Percentiles rank a stretch among this genome's conserved stretches.
phyloP scores from a whole-genome alignment of 805 yeast species.

The Lipomyces lipofer region DNA sequence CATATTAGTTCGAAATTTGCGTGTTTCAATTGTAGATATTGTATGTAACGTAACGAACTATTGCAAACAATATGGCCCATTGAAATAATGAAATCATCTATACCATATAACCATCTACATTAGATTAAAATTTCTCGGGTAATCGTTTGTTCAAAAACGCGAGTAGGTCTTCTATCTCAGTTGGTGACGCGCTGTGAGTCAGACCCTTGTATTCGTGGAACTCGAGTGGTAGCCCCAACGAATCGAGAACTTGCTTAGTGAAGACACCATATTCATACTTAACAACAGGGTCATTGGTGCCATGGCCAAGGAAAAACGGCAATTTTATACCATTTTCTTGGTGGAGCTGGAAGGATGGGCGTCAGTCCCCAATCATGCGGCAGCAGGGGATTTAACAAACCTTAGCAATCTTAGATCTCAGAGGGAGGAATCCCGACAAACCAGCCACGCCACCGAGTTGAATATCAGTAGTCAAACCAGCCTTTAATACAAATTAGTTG shows the following conservation, averaged over 20 bases:
- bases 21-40: too few relatives aligned
- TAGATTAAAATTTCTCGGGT: constrained; percentile 3
- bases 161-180: constrained; percentile 61
- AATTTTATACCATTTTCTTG: constrained; percentile 55
- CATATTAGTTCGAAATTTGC: too few relatives aligned
- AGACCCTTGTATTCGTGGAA: constrained; percentile 60
- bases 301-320: constrained; percentile 88
- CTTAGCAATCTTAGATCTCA: constrained; percentile 29
- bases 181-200: constrained; percentile 65
- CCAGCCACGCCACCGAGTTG: constrained; percentile 78
- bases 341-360: constrained; percentile 22
- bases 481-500: too few relatives aligned
- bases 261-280: constrained; percentile 44
- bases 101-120: background rate
- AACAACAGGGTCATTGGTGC: constrained; percentile 72
- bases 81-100: too few relatives aligned
- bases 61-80: too few relatives aligned
- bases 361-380: too few relatives aligned
- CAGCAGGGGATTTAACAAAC: constrained; percentile 28
- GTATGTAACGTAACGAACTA: too few relatives aligned
- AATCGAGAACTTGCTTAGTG: constrained; percentile 49
- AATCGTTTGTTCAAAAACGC: constrained; percentile 47
- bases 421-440: constrained; percentile 70
- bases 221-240: constrained; percentile 51
- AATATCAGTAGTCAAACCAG: constrained; percentile 52